These are phyloP conservation scores for Gossypium turneri DNA, from an alignment of 345 rosid species.

Conservation along the genomic window DNA sequence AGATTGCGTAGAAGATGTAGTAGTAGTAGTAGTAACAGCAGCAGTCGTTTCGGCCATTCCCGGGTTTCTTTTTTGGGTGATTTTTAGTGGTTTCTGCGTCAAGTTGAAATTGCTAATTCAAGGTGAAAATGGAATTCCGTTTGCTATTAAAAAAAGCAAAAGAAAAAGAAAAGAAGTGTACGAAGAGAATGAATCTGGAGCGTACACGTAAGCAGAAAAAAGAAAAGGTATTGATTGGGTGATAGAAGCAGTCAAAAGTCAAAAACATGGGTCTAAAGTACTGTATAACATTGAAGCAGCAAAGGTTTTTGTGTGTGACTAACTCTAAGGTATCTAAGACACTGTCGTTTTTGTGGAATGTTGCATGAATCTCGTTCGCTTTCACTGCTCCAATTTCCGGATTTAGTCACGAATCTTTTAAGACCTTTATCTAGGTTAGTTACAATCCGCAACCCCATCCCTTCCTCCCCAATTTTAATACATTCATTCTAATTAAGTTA, in stretches of 20 bases:
- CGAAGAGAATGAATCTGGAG: constrained; percentile 7
- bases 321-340: background rate
- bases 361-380: no score
- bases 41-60: constrained; percentile 40
- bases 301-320: background rate
- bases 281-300: background rate
- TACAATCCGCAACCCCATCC: no score
- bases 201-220: constrained; percentile 24
- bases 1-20: constrained; percentile 42
- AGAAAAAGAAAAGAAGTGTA: background rate
- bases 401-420: no score
- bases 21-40: constrained; percentile 23
- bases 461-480: no score
- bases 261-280: background rate
- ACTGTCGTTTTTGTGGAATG: background rate
- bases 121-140: background rate
- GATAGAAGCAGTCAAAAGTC: background rate
- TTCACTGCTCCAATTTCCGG: no score
- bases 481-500: no score
- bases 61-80: background rate
- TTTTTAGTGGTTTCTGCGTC: background rate
- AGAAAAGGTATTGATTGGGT: background rate
- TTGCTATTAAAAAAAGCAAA: no score
- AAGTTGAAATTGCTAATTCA: constrained; percentile 5
- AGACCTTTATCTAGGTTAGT: no score